Evolutionary conservation across 176 grass and related monocot genomes (phyloP), one percentile per base, ranked within the genome.

Genomic region (Chloris gayana): DNA sequence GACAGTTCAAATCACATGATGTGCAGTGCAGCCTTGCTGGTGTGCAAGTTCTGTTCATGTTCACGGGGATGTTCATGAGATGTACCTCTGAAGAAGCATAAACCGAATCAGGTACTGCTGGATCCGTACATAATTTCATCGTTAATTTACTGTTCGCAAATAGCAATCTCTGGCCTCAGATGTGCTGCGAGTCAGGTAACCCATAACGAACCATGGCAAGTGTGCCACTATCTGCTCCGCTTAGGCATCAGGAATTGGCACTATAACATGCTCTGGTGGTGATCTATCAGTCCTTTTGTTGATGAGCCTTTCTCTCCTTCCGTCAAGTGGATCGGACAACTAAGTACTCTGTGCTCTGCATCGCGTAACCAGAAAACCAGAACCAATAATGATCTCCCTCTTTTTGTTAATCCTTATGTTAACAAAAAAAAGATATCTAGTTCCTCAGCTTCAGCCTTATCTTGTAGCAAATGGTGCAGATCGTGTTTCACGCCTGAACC

Each of bases 121-220:
- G 30, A 60, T 63, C 56, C 73, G 37, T 46, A 67, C 47, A 74
- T 50, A 13, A 39, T 29, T 33, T 21, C 11, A 49, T 47, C 67
- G 75, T 75, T 53, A 74, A 69, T 24, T 39, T 61, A 35, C 26
- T 63, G 26, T 31, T 79, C 30, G 3, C 50, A 81, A 45, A 37
- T 14, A 45, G 53, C 42, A 26, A 72, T 30, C 39, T 33, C 66
- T 85, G 54, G 39, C 11, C 2, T 59, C 39, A 32, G 54, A 27
- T 76, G 34, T 49, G 33, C 26, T 27, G 58, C 13, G 53, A 64
- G 15, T 12, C 25, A 42, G 57, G 75, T 33, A 21, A 65, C 65
- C 11, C 13, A 63, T 25, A 17, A 63, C 60, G 12, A 64, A 7
- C 27, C 29, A 33, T 64, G 50, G 62, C 30, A 32, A 19, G 29